phyloP scores from a whole-genome alignment of 495 filamentous ascomycete species.

The Aspergillus coremiiformis region DNA sequence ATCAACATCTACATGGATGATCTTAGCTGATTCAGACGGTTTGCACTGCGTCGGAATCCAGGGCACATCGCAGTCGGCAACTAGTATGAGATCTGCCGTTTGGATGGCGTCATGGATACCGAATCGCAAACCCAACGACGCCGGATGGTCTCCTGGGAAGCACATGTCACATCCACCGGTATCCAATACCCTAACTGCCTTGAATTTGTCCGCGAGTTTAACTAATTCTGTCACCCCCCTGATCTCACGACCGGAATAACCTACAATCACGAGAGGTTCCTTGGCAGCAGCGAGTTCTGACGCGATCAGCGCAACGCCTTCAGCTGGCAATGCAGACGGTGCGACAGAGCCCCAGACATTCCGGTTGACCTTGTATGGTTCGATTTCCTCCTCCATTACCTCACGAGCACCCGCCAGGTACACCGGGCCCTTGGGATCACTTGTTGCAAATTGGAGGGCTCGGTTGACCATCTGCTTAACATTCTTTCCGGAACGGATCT shows the following conservation, averaged over 20 bases:
- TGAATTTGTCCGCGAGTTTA: slow-evolving; percentile 66
- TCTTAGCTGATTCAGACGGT: slow-evolving; percentile 48
- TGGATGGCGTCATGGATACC: slow-evolving; percentile 67
- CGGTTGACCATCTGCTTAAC: slow-evolving; percentile 95
- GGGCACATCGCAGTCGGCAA: slow-evolving; percentile 78
- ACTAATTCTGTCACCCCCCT: slow-evolving; percentile 65
- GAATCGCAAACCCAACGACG: slow-evolving; percentile 67
- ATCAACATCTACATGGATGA: slow-evolving; percentile 82
- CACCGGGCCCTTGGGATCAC: slow-evolving; percentile 76
- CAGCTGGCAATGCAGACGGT: slow-evolving; percentile 62
- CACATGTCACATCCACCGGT: slow-evolving; percentile 93
- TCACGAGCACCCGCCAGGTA: slow-evolving; percentile 82
- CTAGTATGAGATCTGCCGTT: slow-evolving; percentile 76
- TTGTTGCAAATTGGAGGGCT: slow-evolving; percentile 77
- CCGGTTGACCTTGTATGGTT: slow-evolving; percentile 69
- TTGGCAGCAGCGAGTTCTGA: slow-evolving; percentile 65
- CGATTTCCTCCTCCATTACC: slow-evolving; percentile 87
- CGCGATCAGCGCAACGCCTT: slow-evolving; percentile 60
- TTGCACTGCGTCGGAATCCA: slow-evolving; percentile 61
- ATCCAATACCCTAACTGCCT: slow-evolving; percentile 77
- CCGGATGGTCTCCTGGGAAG: slow-evolving; percentile 75
- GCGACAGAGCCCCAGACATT: slow-evolving; percentile 67
- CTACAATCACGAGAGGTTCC: slow-evolving; percentile 72
- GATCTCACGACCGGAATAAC: slow-evolving; percentile 74
- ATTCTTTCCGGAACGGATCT: slow-evolving; percentile 87